These are phyloP conservation scores for Mucor plumbeus DNA, from an alignment of 371 early-diverging fungal species.

Conservation along the genomic window DNA sequence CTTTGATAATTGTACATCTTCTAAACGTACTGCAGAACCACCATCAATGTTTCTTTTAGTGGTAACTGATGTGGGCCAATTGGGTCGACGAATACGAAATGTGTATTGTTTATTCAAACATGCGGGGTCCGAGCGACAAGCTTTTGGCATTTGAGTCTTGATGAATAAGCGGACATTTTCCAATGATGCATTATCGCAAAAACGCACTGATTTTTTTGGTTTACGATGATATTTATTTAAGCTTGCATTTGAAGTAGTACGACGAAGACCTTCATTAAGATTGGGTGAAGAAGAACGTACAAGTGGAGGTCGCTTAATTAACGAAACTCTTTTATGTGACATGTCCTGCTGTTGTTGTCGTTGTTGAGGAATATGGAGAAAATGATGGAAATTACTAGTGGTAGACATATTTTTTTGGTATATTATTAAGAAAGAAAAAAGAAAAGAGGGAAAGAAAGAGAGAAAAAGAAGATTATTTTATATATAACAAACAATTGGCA, in stretches of 20 bases:
- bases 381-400: background rate
- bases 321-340: constrained; percentile 8
- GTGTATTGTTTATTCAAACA: constrained; percentile 13
- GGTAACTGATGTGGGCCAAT: constrained; percentile 32
- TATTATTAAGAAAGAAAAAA: constrained; percentile 9
- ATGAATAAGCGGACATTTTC: constrained; percentile 64
- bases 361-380: background rate
- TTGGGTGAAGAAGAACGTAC: constrained; percentile 18
- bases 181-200: constrained; percentile 47
- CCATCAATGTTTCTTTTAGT: background rate
- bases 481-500: background rate
- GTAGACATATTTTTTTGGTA: constrained; percentile 5
- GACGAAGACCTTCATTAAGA: background rate
- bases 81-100: constrained; percentile 19
- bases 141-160: constrained; percentile 60
- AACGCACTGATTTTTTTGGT: constrained; percentile 42
- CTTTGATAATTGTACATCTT: constrained; percentile 26
- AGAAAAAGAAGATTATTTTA: background rate
- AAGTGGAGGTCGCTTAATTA: constrained; percentile 30
- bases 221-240: constrained; percentile 13
- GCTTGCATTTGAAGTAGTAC: constrained; percentile 12
- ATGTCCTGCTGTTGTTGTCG: background rate
- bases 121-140: constrained; percentile 52
- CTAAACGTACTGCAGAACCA: constrained; percentile 31
- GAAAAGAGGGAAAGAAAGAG: background rate